A percentile compares a stretch with the other conserved stretches of the same genome.
Conservation (phyloP, 2,329 filamentous ascomycete genomes). For the Chaetomium olivaceum region DNA sequence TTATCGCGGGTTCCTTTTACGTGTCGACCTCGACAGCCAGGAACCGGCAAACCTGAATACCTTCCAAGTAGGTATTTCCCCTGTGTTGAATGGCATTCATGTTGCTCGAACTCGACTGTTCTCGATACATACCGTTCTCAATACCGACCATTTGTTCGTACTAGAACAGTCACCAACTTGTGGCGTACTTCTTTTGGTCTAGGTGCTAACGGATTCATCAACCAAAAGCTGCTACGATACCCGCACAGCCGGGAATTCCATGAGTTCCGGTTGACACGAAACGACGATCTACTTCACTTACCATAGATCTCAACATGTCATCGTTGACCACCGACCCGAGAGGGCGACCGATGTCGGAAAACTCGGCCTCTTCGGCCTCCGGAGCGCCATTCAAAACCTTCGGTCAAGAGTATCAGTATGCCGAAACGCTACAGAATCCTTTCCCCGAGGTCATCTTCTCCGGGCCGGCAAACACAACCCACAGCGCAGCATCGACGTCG, state of each 20-base stretch:
- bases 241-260: not conserved
- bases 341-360: slow-evolving; percentile 17
- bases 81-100: not conserved
- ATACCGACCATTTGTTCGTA: not conserved
- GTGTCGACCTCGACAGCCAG: not conserved
- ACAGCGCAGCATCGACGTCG: not conserved
- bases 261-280: not conserved
- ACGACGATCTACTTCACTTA: not conserved
- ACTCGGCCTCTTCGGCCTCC: not conserved
- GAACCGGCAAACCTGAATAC: not conserved
- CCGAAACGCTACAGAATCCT: slow-evolving; percentile 27
- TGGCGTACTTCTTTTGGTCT: not conserved
- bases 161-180: not conserved
- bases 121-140: not conserved
- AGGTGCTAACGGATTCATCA: not conserved
- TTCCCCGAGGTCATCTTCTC: slow-evolving; percentile 23
- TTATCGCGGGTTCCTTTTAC: not conserved
- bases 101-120: not conserved
- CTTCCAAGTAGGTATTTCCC: not conserved
- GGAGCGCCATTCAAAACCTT: slow-evolving; percentile 16
- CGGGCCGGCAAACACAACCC: not conserved
- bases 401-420: slow-evolving; percentile 24
- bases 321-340: slow-evolving; percentile 17
- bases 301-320: slow-evolving; percentile 20
- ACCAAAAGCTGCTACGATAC: not conserved